Evolutionary conservation across 2,329 filamentous ascomycete species (phyloP), one percentile per base, ranked within the genome.

Genomic region (Penicillium hesseltinei): DNA sequence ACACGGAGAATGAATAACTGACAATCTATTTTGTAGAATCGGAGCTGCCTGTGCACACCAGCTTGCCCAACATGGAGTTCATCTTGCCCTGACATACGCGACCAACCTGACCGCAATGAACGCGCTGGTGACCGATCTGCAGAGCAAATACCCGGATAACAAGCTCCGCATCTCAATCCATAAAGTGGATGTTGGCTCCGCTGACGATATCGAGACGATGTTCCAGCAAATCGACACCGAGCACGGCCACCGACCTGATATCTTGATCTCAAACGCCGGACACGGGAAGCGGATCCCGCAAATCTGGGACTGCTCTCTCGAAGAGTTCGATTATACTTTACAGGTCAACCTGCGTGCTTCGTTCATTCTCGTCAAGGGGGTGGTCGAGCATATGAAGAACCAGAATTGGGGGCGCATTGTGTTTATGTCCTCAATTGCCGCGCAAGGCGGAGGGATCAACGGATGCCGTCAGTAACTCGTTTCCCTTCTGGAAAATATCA

Each of bases 261-360:
- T 90, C 23, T 75, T 89, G 3, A 71, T 90, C 27, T 83, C 82
- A 10, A 90, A 90, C 65, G 87, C 87, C 1, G 87, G 86, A 0
- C 81, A 87, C 62, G 86, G 86, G 40, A 85, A 85, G 66, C 78
- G 85, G n/a, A 82, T 86, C 56, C 71, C 75, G 0, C 71, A 78
- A 25, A 78, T 85, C 47, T 76, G 80, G 66, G 85, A 88, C 57
- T 87, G 88, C 59, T 77, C 80, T 7, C 69, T 88, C 25, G 83
- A 85, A 51, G 85, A 88, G 68, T 88, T 86, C 67, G 85, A 88
- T 66, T 76, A 83, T 65, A 88, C 83, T 5, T 73, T 88, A 46
- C 81, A 79, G 56, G 79, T 88, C 56, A 89, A 88, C 67, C 75
- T 87, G 42, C 78, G 84, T 36, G 83, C 86, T 6, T 81, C 83